phyloP scores from a whole-genome alignment of 1,139 yeast genomes.

The Geotrichum restrictum region DNA sequence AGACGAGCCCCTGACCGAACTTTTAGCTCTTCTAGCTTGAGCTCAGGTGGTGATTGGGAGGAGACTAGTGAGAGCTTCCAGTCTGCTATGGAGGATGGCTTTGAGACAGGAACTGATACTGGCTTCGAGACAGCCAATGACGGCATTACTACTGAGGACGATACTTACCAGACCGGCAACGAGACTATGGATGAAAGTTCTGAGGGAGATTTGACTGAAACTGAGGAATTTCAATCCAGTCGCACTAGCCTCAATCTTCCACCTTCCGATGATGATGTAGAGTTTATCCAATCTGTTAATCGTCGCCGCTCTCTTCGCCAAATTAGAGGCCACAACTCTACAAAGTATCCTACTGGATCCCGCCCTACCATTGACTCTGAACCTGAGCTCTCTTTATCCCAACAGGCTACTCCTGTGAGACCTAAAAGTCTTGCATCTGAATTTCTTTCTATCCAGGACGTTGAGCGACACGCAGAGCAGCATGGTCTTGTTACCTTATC shows the following conservation, averaged over 20 bases:
- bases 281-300: neutral
- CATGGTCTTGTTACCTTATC: constrained; percentile 51
- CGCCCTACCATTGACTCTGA: neutral
- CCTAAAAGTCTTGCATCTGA: constrained; percentile 29
- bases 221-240: constrained; percentile 31
- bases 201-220: constrained; percentile 40
- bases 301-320: constrained; percentile 7
- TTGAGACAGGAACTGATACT: constrained; percentile 7
- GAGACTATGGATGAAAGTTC: constrained; percentile 34
- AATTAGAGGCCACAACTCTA: neutral
- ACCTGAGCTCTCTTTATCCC: neutral
- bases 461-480: constrained; percentile 49
- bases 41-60: constrained; percentile 19
- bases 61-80: constrained; percentile 30
- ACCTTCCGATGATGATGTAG: constrained; percentile 3
- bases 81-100: constrained; percentile 28
- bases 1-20: neutral
- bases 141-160: constrained; percentile 37
- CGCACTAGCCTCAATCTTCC: neutral
- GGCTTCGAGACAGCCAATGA: constrained; percentile 35
- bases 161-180: constrained; percentile 34
- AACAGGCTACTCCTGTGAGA: constrained; percentile 9
- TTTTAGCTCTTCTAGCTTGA: neutral
- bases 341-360: neutral
- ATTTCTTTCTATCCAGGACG: constrained; percentile 40